Evolutionary conservation across 371 early-diverging fungal species (phyloP).

Genomic region (Smittium culicis): DNA sequence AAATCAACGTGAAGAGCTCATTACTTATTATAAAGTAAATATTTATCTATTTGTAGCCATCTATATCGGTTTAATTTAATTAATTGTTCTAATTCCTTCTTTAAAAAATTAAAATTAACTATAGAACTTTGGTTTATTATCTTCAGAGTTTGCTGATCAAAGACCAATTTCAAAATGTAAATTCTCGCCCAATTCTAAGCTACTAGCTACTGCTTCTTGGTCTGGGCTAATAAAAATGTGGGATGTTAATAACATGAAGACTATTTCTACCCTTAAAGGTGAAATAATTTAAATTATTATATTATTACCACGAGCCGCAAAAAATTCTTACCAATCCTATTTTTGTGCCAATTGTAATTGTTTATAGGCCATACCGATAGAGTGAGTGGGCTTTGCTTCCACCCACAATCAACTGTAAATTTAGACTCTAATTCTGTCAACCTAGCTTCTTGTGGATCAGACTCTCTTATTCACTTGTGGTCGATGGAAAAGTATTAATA

Average conservation of each 20-base stretch:
- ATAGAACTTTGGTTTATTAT: slow-evolving; percentile 50
- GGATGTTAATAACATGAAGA: slow-evolving; percentile 62
- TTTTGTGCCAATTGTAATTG: too few species aligned
- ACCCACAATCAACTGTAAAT: slow-evolving; percentile 60
- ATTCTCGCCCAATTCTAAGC: slow-evolving; percentile 66
- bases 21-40: slow-evolving; percentile 47
- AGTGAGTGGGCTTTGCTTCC: slow-evolving; percentile 77
- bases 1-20: slow-evolving; percentile 61
- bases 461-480: slow-evolving; percentile 68
- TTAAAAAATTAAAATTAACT: not conserved
- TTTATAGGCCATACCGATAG: slow-evolving; percentile 68
- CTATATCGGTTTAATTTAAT: too few species aligned
- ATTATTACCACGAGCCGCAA: too few species aligned
- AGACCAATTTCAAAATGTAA: slow-evolving; percentile 64
- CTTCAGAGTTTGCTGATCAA: slow-evolving; percentile 84
- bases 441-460: slow-evolving; percentile 68
- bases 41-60: too few species aligned
- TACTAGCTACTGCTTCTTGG: slow-evolving; percentile 73
- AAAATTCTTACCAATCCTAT: too few species aligned
- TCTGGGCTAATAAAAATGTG: slow-evolving; percentile 75
- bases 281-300: too few species aligned
- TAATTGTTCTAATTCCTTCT: not conserved
- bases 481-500: slow-evolving; percentile 53
- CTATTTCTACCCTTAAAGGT: slow-evolving; percentile 41
- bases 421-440: slow-evolving; percentile 49